Evolutionary conservation across 1,284 basidiomycete genomes (phyloP).

Genomic region (Irpex sp.): DNA sequence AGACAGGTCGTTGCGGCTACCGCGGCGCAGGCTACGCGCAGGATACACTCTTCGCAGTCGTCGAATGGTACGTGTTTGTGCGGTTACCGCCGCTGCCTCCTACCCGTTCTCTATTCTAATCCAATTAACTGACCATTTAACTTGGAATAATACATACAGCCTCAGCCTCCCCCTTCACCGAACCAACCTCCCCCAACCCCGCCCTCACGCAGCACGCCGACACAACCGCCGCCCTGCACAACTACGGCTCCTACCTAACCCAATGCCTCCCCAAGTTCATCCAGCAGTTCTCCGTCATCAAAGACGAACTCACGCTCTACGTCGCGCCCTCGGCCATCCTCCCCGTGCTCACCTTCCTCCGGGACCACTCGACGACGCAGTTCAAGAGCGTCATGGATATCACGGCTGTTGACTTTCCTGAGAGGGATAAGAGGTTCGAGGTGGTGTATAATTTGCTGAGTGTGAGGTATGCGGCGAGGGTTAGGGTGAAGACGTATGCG

Average conservation of each 20-base stretch:
- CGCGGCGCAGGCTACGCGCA: conserved; percentile 22
- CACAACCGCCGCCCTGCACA: conserved; percentile 74
- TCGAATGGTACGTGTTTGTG: conserved; percentile 39
- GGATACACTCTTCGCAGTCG: conserved; percentile 40
- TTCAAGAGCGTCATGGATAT: conserved; percentile 94
- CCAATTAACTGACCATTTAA: conserved; percentile 6
- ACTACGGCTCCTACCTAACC: conserved; percentile 86
- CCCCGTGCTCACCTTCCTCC: conserved; percentile 88
- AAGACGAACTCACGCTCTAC: conserved; percentile 94
- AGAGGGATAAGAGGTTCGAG: conserved; percentile 92
- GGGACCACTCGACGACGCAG: conserved; percentile 95
- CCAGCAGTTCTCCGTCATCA: conserved; percentile 96
- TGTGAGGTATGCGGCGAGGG: conserved; percentile 68
- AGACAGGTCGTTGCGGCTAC: conserved; percentile 19
- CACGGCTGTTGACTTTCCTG: conserved; percentile 93
- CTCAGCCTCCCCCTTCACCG: conserved; percentile 75
- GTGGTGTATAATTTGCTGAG: conserved; percentile 95
- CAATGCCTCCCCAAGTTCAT: conserved; percentile 92
- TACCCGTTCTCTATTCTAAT: not conserved
- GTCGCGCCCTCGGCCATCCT: conserved; percentile 79
- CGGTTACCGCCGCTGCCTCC: not conserved
- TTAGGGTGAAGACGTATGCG: conserved; percentile 97
- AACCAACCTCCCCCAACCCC: conserved; percentile 84
- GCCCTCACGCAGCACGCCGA: conserved; percentile 63
- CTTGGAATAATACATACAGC: conserved; percentile 35